These are phyloP conservation scores for Cupressus sempervirens DNA, from an alignment of 75 land plant genomes.

Conservation along the genomic window DNA sequence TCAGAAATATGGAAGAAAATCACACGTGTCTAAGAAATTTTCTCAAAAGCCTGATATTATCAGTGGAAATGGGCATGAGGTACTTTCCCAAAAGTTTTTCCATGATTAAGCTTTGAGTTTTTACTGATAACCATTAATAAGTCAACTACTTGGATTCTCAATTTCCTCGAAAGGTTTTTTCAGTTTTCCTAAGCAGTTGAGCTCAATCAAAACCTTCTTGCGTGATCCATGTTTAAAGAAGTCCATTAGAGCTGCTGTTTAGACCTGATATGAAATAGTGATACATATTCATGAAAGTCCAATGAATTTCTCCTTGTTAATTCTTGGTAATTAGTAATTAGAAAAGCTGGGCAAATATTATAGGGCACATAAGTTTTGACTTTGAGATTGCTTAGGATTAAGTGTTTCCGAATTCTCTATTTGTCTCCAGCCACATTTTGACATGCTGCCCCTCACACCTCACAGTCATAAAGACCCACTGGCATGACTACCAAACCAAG, in stretches of 20 bases:
- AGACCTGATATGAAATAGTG: not conserved
- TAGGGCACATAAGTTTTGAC: too few species aligned
- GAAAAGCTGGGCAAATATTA: too few species aligned
- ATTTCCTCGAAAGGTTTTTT: not conserved
- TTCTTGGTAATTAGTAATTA: not conserved
- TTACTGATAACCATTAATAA: not conserved
- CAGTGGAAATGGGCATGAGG: conserved; percentile 82
- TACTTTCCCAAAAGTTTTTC: conserved; percentile 7
- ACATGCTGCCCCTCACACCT: too few species aligned
- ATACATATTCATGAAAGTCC: not conserved
- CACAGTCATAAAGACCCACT: too few species aligned
- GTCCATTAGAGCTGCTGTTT: not conserved
- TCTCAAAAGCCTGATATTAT: conserved; percentile 51
- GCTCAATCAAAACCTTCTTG: not conserved
- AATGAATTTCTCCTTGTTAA: not conserved
- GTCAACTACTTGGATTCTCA: not conserved
- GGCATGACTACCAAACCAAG: too few species aligned
- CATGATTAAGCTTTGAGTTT: not conserved
- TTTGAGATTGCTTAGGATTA: too few species aligned
- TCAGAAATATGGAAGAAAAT: conserved; percentile 60
- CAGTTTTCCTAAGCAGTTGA: not conserved
- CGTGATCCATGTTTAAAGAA: not conserved
- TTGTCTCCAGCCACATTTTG: too few species aligned
- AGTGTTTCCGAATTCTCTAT: too few species aligned
- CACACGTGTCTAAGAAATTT: conserved; percentile 9